Percentiles rank a stretch among this genome's conserved stretches.
Conservation (phyloP, 768 basidiomycete species). For the Panus rudis region DNA sequence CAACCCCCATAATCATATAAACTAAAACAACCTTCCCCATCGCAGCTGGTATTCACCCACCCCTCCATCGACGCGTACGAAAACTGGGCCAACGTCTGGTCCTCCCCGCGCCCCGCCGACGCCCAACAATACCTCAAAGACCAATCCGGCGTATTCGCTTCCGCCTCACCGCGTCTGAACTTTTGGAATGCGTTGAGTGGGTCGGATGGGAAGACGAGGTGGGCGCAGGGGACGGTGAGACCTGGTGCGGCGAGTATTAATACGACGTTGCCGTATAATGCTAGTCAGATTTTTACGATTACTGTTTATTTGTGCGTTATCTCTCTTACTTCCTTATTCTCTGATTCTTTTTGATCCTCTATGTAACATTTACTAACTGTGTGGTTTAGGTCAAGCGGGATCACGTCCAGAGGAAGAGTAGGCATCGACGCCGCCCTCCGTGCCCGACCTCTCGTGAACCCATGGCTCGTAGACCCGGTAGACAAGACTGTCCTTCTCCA, state of each 20-base stretch:
- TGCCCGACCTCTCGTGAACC: constrained; percentile 40
- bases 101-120: constrained; percentile 46
- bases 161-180: constrained; percentile 51
- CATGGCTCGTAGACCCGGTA: constrained; percentile 52
- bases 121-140: constrained; percentile 43
- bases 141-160: constrained; percentile 50
- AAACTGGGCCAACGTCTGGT: constrained; percentile 58
- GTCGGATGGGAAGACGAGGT: constrained; percentile 37
- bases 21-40: neutral
- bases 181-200: constrained; percentile 53
- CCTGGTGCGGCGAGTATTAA: constrained; percentile 50
- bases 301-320: constrained; percentile 46
- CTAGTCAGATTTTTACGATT: constrained; percentile 52
- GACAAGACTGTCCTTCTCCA: constrained; percentile 47
- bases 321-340: neutral
- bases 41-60: constrained; percentile 55
- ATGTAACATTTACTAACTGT: neutral
- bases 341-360: neutral
- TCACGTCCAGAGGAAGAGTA: constrained; percentile 56
- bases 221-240: constrained; percentile 59
- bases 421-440: constrained; percentile 49
- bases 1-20: too few species aligned
- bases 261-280: constrained; percentile 45
- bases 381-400: constrained; percentile 42
- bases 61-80: constrained; percentile 56